A percentile compares a stretch with the other conserved stretches of the same genome.
These are phyloP conservation scores for Meripilus lineatus DNA, from an alignment of 1,284 basidiomycete species.

Conservation along the genomic window DNA sequence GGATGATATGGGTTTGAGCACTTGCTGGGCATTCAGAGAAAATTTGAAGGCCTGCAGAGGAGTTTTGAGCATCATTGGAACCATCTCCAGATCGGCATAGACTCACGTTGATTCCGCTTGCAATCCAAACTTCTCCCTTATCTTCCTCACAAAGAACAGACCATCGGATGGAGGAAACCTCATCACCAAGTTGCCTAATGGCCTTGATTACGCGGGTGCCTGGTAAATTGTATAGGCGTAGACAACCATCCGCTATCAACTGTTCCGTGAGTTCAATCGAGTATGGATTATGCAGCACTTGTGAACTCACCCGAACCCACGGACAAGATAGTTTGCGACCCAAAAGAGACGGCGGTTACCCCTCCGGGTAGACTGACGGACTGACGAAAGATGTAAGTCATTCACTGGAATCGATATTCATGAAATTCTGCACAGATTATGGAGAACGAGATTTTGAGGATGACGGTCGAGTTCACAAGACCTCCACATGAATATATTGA, in stretches of 20 bases:
- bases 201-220: conserved; percentile 60
- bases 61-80: neutral
- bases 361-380: conserved; percentile 18
- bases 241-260: conserved; percentile 56
- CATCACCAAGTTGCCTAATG: conserved; percentile 48
- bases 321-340: conserved; percentile 12
- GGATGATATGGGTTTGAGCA: conserved; percentile 13
- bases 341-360: conserved; percentile 18
- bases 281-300: no score
- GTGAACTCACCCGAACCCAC: conserved; percentile 23
- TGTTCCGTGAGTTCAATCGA: neutral
- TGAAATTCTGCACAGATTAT: no score
- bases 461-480: no score
- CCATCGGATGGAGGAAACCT: conserved; percentile 58
- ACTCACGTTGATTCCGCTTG: conserved; percentile 51
- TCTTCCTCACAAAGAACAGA: conserved; percentile 34
- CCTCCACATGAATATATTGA: no score
- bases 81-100: neutral
- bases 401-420: no score
- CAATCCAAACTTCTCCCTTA: conserved; percentile 51
- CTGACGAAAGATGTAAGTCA: conserved; percentile 7
- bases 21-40: conserved; percentile 14
- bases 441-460: no score
- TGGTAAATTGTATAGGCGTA: conserved; percentile 61
- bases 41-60: conserved; percentile 21